Evolutionary conservation across 345 rosid species (phyloP).

Genomic region (Psidium guajava): DNA sequence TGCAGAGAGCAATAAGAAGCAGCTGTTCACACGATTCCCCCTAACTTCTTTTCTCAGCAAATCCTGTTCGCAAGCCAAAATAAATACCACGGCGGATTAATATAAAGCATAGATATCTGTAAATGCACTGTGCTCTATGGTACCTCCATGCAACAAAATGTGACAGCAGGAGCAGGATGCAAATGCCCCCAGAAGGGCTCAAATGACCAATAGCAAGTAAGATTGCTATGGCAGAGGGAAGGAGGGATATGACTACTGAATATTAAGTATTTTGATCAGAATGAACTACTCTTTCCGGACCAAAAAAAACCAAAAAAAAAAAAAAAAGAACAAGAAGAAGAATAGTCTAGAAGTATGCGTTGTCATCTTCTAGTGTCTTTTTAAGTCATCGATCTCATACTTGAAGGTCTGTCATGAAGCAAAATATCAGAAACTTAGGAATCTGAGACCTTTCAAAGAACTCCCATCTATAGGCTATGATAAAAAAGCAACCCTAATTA

Average conservation of each 20-base stretch:
- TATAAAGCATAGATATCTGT: background rate
- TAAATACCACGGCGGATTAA: background rate
- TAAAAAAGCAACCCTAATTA: background rate
- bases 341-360: background rate
- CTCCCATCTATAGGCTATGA: background rate
- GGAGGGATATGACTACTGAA: background rate
- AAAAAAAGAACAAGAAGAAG: background rate
- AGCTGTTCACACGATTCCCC: constrained; percentile 29
- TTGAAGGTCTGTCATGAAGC: background rate
- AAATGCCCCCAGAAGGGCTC: background rate
- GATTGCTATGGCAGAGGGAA: background rate
- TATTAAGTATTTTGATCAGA: background rate
- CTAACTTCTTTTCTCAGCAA: constrained; percentile 38
- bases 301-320: background rate
- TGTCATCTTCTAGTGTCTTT: background rate
- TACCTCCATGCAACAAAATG: background rate
- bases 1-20: constrained; percentile 31
- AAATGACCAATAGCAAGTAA: background rate
- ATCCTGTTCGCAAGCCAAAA: constrained; percentile 30
- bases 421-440: background rate
- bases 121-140: background rate
- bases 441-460: background rate
- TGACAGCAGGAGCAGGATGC: background rate
- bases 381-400: background rate
- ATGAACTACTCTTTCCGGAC: background rate